These are phyloP conservation scores for Polytrichum formosum DNA, from an alignment of 225 moss, liverwort and hornwort species.

Conservation along the genomic window DNA sequence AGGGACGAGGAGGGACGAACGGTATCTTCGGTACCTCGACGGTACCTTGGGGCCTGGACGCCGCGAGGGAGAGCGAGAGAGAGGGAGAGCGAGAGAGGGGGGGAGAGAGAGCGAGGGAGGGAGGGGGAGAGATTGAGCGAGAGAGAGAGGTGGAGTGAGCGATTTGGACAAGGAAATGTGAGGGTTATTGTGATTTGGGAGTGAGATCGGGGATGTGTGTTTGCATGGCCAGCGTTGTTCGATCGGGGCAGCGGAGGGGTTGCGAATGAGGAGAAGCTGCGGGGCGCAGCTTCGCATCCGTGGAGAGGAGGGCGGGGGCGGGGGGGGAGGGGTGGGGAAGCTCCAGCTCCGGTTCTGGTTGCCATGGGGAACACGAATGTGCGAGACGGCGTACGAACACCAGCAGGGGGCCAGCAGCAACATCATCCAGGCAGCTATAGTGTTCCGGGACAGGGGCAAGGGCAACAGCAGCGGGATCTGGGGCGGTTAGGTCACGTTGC, in stretches of 20 bases:
- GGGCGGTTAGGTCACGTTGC: constrained; percentile 42
- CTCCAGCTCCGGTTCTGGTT: background rate
- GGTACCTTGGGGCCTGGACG: too few species aligned
- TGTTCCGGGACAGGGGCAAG: constrained; percentile 13
- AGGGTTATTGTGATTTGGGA: too few species aligned
- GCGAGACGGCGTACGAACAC: constrained; percentile 29
- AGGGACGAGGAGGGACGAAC: too few species aligned
- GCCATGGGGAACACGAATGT: constrained; percentile 49
- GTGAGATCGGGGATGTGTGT: background rate
- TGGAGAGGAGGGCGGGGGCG: background rate
- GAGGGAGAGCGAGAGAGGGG: background rate
- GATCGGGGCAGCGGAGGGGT: constrained; percentile 1
- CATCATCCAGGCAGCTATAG: constrained; percentile 4
- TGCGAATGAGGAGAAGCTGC: constrained; percentile 1
- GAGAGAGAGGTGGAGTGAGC: background rate
- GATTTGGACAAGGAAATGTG: background rate
- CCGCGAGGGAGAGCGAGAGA: too few species aligned
- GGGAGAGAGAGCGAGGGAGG: background rate
- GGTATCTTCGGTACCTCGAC: too few species aligned
- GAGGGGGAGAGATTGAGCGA: background rate
- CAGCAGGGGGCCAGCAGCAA: background rate
- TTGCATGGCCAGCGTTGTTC: background rate
- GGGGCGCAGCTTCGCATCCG: too few species aligned
- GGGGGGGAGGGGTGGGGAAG: background rate
- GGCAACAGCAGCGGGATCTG: constrained; percentile 44